Conservation (phyloP, 2,329 filamentous ascomycete species). For the Monosporascus sp. region DNA sequence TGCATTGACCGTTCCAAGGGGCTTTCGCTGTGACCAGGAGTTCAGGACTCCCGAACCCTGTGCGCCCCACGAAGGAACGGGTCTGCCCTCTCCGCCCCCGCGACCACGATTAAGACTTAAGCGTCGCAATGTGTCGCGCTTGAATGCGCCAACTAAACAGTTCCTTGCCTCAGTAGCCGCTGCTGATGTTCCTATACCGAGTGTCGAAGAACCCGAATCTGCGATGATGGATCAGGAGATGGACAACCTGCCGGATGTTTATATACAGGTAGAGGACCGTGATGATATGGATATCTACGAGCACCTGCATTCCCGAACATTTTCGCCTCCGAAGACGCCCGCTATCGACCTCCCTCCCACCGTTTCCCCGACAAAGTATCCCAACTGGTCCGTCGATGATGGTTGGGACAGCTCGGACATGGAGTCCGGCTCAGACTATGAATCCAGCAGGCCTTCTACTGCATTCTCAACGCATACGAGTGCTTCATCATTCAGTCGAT, state of each 20-base stretch:
- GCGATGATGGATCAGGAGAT: slow-evolving; percentile 35
- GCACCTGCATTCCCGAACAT: slow-evolving; percentile 34
- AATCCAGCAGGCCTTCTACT: slow-evolving; percentile 56
- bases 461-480: slow-evolving; percentile 55
- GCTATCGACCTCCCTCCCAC: slow-evolving; percentile 41
- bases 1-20: slow-evolving; percentile 39
- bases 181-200: slow-evolving; percentile 59
- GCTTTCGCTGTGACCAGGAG: slow-evolving; percentile 33
- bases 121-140: slow-evolving; percentile 47
- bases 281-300: slow-evolving; percentile 26
- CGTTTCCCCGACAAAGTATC: slow-evolving; percentile 42
- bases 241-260: slow-evolving; percentile 31
- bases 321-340: slow-evolving; percentile 57
- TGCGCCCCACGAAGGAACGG: slow-evolving; percentile 28
- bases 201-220: slow-evolving; percentile 52
- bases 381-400: slow-evolving; percentile 56
- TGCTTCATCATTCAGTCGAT: slow-evolving; percentile 51
- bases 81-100: slow-evolving; percentile 42
- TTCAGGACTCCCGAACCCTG: slow-evolving; percentile 49
- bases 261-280: slow-evolving; percentile 27
- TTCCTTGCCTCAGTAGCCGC: slow-evolving; percentile 64
- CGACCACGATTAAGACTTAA: slow-evolving; percentile 51
- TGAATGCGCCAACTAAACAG: slow-evolving; percentile 56
- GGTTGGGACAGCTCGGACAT: slow-evolving; percentile 45
- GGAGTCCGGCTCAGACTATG: slow-evolving; percentile 54